Base-by-base conservation (phyloP, 495 filamentous ascomycete genomes). In the Penicillium nucicola region DNA sequence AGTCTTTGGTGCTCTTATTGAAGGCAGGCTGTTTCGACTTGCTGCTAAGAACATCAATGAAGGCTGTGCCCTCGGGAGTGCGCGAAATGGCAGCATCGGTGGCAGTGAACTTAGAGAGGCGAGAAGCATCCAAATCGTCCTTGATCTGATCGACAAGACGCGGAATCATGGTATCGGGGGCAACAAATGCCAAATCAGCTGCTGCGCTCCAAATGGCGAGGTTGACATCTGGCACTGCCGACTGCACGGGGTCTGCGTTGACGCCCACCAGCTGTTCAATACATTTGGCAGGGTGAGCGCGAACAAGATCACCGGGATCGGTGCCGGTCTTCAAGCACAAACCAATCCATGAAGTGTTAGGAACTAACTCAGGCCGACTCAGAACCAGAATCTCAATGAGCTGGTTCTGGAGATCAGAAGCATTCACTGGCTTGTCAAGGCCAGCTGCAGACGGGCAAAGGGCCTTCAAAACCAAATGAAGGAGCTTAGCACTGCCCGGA, bases 131-230 rank as follows among this genome's bases (percentile, higher is more conserved):
- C 14, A 98, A 68, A 60, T 95, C 88, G 13, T 79, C 57, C 35
- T 76, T 73, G 25, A 97, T 84, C 48, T 90, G 83, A 33, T 80
- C 66, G 5, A 96, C 81, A 18, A 98, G 76, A 8, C 81, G 79
- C 2, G 89, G 84, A 12, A 87, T 85, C 68, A 96, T 85, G 12
- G 74, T 70, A 37, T 92, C 89, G 2, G 93, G 93, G 4, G 92
- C 88, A 19, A 98, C 89, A 53, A 98, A 98, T 5, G 89, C 91
- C 42, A 98, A 75, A 48, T 97, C 95, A 32, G 90, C 90, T 3
- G 89, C 86, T 2, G 91, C 87, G 47, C 76, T 81, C 64, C 82
- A 90, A 11, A 92, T 86, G 22, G 95, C 93, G 11, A 71, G 64
- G 45, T 81, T 79, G 46, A 92, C 58, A 43, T 62, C 28, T 14